phyloP scores from a whole-genome alignment of 1,139 yeast genomes.

The Pichia sorboxylosa region DNA sequence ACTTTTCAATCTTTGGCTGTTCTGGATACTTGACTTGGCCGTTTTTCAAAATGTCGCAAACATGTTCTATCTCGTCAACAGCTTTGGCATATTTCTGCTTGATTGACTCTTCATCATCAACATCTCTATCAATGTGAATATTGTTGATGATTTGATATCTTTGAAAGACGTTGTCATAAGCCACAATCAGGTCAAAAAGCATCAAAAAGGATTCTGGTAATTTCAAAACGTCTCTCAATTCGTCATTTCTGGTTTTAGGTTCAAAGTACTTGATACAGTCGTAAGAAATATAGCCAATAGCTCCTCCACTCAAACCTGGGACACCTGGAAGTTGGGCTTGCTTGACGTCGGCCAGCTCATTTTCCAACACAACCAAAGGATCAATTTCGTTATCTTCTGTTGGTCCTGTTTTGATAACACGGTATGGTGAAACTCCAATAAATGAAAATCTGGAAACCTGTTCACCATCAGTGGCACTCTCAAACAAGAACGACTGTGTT shows the following conservation, averaged over 20 bases:
- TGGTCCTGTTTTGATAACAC: constrained; percentile 71
- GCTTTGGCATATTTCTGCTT: constrained; percentile 47
- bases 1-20: constrained; percentile 58
- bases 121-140: constrained; percentile 34
- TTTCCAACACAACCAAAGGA: constrained; percentile 65
- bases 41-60: constrained; percentile 42
- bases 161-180: constrained; percentile 88
- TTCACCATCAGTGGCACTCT: constrained; percentile 82
- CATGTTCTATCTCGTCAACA: constrained; percentile 39
- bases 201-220: constrained; percentile 87
- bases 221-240: constrained; percentile 63
- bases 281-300: constrained; percentile 87
- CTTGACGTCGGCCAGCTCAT: constrained; percentile 50
- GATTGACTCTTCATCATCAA: constrained; percentile 30
- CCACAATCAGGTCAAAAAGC: constrained; percentile 83
- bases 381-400: constrained; percentile 49
- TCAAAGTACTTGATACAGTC: constrained; percentile 95
- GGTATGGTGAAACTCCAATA: constrained; percentile 76
- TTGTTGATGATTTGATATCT: constrained; percentile 84
- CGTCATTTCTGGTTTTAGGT: constrained; percentile 68
- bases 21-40: constrained; percentile 39
- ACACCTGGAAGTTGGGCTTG: constrained; percentile 73
- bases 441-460: constrained; percentile 82
- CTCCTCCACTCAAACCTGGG: constrained; percentile 88
- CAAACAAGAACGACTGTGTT: constrained; percentile 68